Conservation (phyloP, 2,329 filamentous ascomycete genomes). For the Ceratocystis alfenasii region DNA sequence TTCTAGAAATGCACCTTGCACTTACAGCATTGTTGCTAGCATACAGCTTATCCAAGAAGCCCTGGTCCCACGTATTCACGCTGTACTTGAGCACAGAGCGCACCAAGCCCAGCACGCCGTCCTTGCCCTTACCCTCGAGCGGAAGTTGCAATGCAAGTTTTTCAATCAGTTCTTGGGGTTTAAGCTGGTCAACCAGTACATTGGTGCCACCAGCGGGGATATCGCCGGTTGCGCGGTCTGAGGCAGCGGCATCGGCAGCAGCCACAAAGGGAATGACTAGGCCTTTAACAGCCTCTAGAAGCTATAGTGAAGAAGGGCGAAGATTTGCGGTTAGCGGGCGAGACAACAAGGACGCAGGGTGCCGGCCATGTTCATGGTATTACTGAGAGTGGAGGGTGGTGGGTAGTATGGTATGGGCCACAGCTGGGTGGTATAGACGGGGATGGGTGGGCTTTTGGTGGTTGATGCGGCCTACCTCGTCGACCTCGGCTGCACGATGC, state of each 20-base stretch:
- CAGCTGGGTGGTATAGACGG: neutral
- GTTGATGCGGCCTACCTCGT: conserved; percentile 33
- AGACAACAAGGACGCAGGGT: no score
- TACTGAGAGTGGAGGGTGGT: neutral
- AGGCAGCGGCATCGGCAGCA: conserved; percentile 49
- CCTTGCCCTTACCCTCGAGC: conserved; percentile 38
- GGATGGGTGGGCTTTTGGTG: neutral
- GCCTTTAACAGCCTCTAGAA: conserved; percentile 54
- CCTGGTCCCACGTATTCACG: conserved; percentile 98
- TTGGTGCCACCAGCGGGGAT: conserved; percentile 38
- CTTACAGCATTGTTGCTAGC: conserved; percentile 70
- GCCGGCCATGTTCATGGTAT: neutral
- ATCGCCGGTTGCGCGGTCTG: conserved; percentile 33
- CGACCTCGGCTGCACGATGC: conserved; percentile 35
- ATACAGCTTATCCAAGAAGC: conserved; percentile 92
- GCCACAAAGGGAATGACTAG: conserved; percentile 60
- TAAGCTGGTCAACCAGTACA: conserved; percentile 51
- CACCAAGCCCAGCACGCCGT: conserved; percentile 61
- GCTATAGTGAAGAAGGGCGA: conserved; percentile 34
- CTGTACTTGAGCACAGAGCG: conserved; percentile 65
- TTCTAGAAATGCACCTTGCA: conserved; percentile 16
- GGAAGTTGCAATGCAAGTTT: conserved; percentile 50
- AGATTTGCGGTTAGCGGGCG: neutral
- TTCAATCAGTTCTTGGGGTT: conserved; percentile 45
- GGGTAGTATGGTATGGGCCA: neutral